Evolutionary conservation across 352 stramenopile species (phyloP).

Genomic region (Peronospora farinosa): DNA sequence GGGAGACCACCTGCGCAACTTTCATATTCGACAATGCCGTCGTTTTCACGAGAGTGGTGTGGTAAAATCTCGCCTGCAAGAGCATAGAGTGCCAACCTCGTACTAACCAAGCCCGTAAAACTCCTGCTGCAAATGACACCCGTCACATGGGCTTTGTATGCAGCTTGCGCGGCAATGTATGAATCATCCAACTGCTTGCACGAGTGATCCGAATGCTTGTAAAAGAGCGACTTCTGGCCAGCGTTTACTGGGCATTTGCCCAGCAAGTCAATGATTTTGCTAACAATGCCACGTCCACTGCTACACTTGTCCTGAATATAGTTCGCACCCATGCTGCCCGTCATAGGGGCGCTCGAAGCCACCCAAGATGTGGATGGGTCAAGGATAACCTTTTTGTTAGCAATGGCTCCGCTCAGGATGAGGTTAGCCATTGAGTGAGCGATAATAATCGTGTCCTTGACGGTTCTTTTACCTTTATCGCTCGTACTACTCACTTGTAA

Average conservation of each 20-base stretch:
- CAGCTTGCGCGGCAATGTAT: slow-evolving; percentile 25
- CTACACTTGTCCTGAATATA: slow-evolving; percentile 36
- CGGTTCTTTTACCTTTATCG: slow-evolving; percentile 25
- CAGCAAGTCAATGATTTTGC: slow-evolving; percentile 28
- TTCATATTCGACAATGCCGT: slow-evolving; percentile 44
- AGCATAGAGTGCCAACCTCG: slow-evolving; percentile 26
- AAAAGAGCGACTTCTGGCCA: slow-evolving; percentile 28
- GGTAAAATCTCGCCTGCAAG: slow-evolving; percentile 27
- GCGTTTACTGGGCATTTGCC: slow-evolving; percentile 37
- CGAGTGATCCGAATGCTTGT: slow-evolving; percentile 27
- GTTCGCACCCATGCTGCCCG: slow-evolving; percentile 45
- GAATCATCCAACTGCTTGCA: slow-evolving; percentile 13
- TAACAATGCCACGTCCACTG: slow-evolving; percentile 23
- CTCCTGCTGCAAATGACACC: slow-evolving; percentile 36
- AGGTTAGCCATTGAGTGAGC: slow-evolving; percentile 64
- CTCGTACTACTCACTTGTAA: slow-evolving; percentile 36
- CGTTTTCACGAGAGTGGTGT: slow-evolving; percentile 32
- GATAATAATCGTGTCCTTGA: slow-evolving; percentile 60
- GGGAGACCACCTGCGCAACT: slow-evolving; percentile 39
- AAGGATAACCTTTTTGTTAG: slow-evolving; percentile 25
- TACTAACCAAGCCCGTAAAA: slow-evolving; percentile 26
- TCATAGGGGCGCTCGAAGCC: slow-evolving; percentile 32
- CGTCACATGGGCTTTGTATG: slow-evolving; percentile 23
- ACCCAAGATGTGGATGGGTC: slow-evolving; percentile 34
- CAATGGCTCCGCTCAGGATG: slow-evolving; percentile 38